Percentiles rank a stretch among this genome's conserved stretches.
These are phyloP conservation scores for Tolypocladium tropicale DNA, from an alignment of 2,329 filamentous ascomycete species.

Conservation along the genomic window DNA sequence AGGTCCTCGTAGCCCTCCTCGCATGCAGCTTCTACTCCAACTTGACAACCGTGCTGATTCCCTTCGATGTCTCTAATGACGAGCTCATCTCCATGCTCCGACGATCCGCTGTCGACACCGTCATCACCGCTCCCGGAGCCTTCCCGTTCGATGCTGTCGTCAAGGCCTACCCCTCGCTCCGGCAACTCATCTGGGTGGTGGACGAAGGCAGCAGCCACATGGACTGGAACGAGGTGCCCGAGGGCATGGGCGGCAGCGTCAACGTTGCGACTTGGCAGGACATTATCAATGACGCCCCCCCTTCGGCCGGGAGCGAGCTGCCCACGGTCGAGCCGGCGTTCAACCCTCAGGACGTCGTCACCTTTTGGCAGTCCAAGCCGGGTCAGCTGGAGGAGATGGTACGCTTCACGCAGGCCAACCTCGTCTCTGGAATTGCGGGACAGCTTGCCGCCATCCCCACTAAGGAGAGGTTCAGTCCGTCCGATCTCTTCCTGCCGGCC, in stretches of 20 bases:
- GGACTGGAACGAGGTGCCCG: constrained; percentile 87
- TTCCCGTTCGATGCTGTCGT: constrained; percentile 69
- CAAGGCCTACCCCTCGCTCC: constrained; percentile 58
- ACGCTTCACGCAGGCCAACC: constrained; percentile 70
- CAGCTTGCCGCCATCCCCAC: constrained; percentile 68
- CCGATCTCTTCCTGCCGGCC: constrained; percentile 77
- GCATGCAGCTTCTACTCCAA: constrained; percentile 78
- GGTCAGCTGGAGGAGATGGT: constrained; percentile 57
- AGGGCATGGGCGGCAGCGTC: constrained; percentile 62
- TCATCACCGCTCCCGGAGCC: constrained; percentile 79
- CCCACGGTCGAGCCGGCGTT: constrained; percentile 49
- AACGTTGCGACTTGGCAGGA: constrained; percentile 92
- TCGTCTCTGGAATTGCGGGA: constrained; percentile 78
- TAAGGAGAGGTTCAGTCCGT: constrained; percentile 59
- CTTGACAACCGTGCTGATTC: constrained; percentile 73
- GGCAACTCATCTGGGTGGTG: constrained; percentile 82
- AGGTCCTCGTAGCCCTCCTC: constrained; percentile 74
- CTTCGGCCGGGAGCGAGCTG: constrained; percentile 49
- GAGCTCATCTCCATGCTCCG: constrained; percentile 62
- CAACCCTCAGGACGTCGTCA: constrained; percentile 45
- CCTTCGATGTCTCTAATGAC: constrained; percentile 65
- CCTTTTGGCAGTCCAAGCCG: constrained; percentile 53
- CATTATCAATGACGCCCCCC: constrained; percentile 61
- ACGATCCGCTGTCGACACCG: constrained; percentile 63
- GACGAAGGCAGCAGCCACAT: constrained; percentile 85